Evolutionary conservation across 176 grass and related monocot species (phyloP), one percentile per base, ranked within the genome.

Genomic region (Oryza rufipogon): DNA sequence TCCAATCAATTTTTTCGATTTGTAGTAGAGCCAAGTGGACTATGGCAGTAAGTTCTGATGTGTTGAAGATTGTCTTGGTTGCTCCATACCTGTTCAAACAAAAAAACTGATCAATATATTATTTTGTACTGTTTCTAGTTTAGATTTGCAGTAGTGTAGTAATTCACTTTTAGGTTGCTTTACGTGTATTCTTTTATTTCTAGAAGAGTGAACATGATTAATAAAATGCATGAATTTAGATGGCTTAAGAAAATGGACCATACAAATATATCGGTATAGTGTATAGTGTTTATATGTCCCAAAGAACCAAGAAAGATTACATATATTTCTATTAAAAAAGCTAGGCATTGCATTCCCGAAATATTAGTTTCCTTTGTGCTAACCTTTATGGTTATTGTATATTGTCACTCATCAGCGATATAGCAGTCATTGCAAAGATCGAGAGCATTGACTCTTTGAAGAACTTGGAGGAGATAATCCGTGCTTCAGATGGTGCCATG

Each of bases 401-500:
- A 66, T 89, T 33, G 81, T 73, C 83, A 98, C 93, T 83, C n/a
- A 81, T 73, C 83, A 98, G 96, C 80, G 96, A 98, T 74, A 91
- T 96, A 64, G 83, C 91, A n/a, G 86, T 98, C 56, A 83, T 98
- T 49, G 96, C 96, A 72, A 98, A 98, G 86, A 94, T 98, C 9
- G 96, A 98, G 78, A 95, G 93, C 88, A 93, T 95, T 25, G 96
- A 96, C 56, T 94, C 96, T 77, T 85, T 98, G 38, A 90, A 44
- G 73, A 98, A 98, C 91, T 79, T 95, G 66, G 88, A 96, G 66
- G 93, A 90, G 56, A 98, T 98, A 20, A 89, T 98, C 42, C 81
- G 68, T 45, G 91, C 93, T 85, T 98, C 96, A 22, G 96, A 98
- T 76, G 96, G 96, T 75, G 86, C 89, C 46, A 98, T 98, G 93